Conservation (phyloP, 2,329 filamentous ascomycete genomes). For the Calonectria crousiana region DNA sequence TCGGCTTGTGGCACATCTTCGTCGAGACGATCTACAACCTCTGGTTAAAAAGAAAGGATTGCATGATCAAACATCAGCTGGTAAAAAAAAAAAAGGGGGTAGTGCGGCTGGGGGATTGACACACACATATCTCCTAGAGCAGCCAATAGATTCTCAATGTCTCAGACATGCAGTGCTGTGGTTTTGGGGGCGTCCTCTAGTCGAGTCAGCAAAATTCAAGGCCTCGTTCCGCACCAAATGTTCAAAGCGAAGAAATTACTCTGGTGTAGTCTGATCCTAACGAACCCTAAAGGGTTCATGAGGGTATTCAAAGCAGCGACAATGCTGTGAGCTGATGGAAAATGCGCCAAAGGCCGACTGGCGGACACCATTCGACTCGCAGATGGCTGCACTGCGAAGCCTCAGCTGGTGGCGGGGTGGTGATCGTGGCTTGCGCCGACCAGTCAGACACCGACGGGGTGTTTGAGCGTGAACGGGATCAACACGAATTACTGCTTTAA, state of each 20-base stretch:
- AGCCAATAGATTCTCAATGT: neutral
- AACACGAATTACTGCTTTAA: neutral
- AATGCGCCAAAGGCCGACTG: neutral
- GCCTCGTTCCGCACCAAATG: neutral
- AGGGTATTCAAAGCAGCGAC: neutral
- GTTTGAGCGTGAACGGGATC: neutral
- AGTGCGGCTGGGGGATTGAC: neutral
- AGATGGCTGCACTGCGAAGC: neutral
- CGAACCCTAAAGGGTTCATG: neutral
- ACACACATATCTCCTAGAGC: neutral
- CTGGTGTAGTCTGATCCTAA: neutral
- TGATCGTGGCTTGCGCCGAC: neutral
- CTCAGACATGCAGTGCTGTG: neutral
- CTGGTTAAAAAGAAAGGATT: neutral
- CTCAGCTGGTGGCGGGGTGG: neutral
- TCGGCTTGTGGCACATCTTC: neutral
- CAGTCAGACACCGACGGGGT: neutral
- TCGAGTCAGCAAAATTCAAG: neutral
- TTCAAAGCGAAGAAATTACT: neutral
- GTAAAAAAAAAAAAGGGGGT: neutral
- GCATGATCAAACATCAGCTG: neutral
- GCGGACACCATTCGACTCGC: neutral
- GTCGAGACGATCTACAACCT: neutral
- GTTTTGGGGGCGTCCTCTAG: neutral
- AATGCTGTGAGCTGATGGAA: neutral